These are phyloP conservation scores for Penicillium aurantiogriseum DNA, from an alignment of 2,329 filamentous ascomycete genomes.

Conservation along the genomic window DNA sequence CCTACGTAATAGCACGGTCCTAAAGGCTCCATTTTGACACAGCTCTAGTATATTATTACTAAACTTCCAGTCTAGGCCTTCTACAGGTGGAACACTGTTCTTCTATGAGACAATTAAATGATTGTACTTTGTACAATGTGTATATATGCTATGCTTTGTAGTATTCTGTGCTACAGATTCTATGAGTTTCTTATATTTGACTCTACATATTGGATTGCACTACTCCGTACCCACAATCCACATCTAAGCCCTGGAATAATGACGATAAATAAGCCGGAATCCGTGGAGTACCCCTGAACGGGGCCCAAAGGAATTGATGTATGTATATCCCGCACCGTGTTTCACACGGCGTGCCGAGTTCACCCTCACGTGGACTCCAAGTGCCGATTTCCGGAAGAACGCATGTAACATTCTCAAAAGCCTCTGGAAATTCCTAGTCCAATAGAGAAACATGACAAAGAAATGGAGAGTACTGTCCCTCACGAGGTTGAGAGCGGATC, in stretches of 20 bases:
- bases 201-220: not conserved
- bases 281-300: not conserved
- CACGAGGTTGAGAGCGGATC: not conserved
- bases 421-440: not conserved
- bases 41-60: not conserved
- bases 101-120: not conserved
- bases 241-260: not conserved
- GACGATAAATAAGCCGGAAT: not conserved
- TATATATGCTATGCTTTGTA: not conserved
- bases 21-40: not conserved
- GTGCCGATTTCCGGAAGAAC: conserved; percentile 8
- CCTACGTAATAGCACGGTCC: conserved; percentile 2
- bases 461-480: not conserved
- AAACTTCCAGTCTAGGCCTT: conserved; percentile 2
- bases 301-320: not conserved
- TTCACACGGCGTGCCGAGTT: conserved; percentile 6
- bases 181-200: not conserved
- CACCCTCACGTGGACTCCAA: conserved; percentile 1
- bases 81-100: not conserved
- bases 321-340: conserved; percentile 3
- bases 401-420: not conserved
- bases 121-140: not conserved
- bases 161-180: not conserved
- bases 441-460: not conserved
- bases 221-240: not conserved